Base-by-base conservation (phyloP, 192 early-diverging fungal genomes). In the Coemansia sp. region DNA sequence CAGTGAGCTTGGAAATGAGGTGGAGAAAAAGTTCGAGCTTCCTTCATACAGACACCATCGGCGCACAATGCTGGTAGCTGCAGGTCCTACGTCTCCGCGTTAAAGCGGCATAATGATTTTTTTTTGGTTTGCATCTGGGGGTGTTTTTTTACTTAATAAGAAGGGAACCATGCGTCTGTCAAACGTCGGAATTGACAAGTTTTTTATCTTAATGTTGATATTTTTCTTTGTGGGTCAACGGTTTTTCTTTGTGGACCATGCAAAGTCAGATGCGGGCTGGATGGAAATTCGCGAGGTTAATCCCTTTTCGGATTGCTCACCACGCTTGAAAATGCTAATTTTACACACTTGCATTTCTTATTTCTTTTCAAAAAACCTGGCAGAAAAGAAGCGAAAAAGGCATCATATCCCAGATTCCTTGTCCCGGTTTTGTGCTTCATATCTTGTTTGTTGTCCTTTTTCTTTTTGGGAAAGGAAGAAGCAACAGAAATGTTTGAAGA, bases 11-110 rank as follows among this genome's bases (percentile, higher is more conserved):
- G 77, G 77, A 13, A 52, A 49, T 19, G 16, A 62, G 9, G 62
- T 21, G 6, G 39, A 37, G 5, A 10, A 63, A 8, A 73, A 63
- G 12, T 80, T 70, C 26, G 65, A 79, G 0, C 61, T 80, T 8
- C 77, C 77, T 15, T 71, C 65, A 11, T 80, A 80, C 41, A 21
- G 77, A 18, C 64, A 80, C 55, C 72, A 80, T 52, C 66, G 67
- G 47, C 36, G 22, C 21, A 80, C 77, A 21, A 66, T 61, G 72
- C 56, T 80, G n/a, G 66, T 80, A 42, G 77, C 65, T 11, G 66
- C 69, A 41, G 73, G 72, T 10, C 72, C 69, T 15, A 6, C 26
- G 16, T 42, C 62, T 37, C 43, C 57, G 16, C 57, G 26, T 13
- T 59, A 16, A 41, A 41, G 51, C 6, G 21, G 18, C 16, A 18